Base-by-base conservation (phyloP, 768 basidiomycete genomes). In the Mycena rosella region DNA sequence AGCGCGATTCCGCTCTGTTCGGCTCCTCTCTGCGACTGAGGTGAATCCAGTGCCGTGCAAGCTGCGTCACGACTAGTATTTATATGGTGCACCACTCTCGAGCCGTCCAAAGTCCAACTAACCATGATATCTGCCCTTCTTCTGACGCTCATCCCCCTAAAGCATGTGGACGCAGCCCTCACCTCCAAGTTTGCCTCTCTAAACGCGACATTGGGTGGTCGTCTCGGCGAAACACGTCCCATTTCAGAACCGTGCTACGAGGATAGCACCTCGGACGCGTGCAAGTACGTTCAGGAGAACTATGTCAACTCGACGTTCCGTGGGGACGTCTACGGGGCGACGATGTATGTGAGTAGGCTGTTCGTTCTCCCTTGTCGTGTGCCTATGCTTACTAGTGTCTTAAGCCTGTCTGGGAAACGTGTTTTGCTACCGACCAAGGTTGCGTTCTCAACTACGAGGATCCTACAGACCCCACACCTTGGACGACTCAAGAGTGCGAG, bases 391-490 rank as follows among this genome's bases (percentile, higher is more conserved):
- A 60, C 48, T 51, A 29, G 32, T 59, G 34, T 51, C 26, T 40
- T n/a, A 51, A 60, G 59, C 59, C 59, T 60, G 59, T 60, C 36
- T 60, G 59, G 59, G 59, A 60, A 40, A 60, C 59, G 26, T 60
- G 59, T 60, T 60, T 51, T 60, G 48, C 59, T 17, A 60, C 59
- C 48, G 47, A 60, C 36, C 59, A 51, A 51, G 59, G 59, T 27
- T 60, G 59, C 48, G 48, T 60, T 51, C 59, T 60, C 59, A 60
- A 60, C 59, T 60, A 60, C 48, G 4, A 40, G 36, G 47, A 60
- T 51, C 59, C 59, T 51, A 60, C 59, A 51, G 59, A 60, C 59
- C 59, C 59, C 47, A 60, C 59, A 36, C 59, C 59, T 60, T 60
- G 59, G 59, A 60, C 48, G 27, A 60, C 59, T 27, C 59, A 60